Base-by-base conservation (phyloP, 352 stramenopile species). In the Pythium monospermum region DNA sequence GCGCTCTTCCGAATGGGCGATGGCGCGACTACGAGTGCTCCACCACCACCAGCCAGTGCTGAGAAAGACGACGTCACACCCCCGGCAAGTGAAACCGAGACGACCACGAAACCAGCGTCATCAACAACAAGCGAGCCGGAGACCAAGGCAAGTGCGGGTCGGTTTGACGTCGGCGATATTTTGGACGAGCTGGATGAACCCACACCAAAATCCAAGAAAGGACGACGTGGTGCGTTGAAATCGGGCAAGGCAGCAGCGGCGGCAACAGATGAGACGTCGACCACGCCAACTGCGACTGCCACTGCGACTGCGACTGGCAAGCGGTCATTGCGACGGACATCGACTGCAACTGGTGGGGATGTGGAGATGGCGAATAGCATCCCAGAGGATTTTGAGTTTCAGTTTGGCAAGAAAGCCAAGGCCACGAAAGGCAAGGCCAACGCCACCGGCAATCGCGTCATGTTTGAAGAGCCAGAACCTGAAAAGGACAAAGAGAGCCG, bases 201-300 rank as follows among this genome's bases (percentile, higher is more conserved):
- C 1, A 54, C 57, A 10, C 54, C 43, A 27, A 57, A 54, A 39
- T 15, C 22, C 22, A 41, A 49, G 26, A 50, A 49, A 23, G 13
- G 26, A 33, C 26, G 8, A 18, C 15, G 21, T 8, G 25, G 36
- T 2, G 22, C 32, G 23, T 23, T 44, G 4, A 60, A 50, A 41
- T 28, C 43, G 3, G 33, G 21, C 16, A 26, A 56, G 31, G 39
- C 47, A 21, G 53, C 54, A 13, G 51, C 52, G 8, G 64, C 72
- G 23, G 54, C 70, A 21, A 43, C 67, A 6, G 73, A 63, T 28
- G 83, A 70, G 27, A 52, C 85, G 8, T 87, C 85, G 39, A 73
- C 84, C 48, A 85, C 76, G 1, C 74, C 76, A 6, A 73, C 43
- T 18, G 40, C 33, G 4, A 30, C 13, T 31, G 19, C 8, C 8